Evolutionary conservation across 1,139 yeast genomes (phyloP).

Genomic region (Saccharomyces hybrid): DNA sequence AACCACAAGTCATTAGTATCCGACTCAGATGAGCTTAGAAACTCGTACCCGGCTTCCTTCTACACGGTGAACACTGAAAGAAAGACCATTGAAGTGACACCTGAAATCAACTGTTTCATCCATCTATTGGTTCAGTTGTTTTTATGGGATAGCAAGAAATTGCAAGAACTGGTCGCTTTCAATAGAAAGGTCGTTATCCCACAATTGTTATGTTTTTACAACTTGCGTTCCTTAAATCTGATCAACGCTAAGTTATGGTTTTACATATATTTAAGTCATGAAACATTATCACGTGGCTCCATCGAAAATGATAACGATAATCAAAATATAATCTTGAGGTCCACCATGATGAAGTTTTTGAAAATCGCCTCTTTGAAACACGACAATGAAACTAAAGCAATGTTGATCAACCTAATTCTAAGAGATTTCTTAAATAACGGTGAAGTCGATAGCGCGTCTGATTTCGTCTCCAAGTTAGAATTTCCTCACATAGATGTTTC

Average conservation of each 20-base stretch:
- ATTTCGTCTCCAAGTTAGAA: conserved; percentile 79
- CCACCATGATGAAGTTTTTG: conserved; percentile 62
- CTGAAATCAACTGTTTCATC: conserved; percentile 75
- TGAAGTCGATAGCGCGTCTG: conserved; percentile 81
- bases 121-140: conserved; percentile 73
- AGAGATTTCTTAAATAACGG: conserved; percentile 73
- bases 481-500: conserved; percentile 66
- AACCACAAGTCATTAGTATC: conserved; percentile 30
- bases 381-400: conserved; percentile 86
- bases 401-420: conserved; percentile 71
- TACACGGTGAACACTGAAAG: conserved; percentile 22
- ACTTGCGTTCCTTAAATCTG: conserved; percentile 78
- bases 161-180: conserved; percentile 44
- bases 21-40: conserved; percentile 28
- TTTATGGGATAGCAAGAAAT: conserved; percentile 55
- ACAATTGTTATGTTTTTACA: conserved; percentile 50
- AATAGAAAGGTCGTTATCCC: conserved; percentile 44
- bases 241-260: conserved; percentile 94
- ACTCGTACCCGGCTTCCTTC: conserved; percentile 28
- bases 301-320: conserved; percentile 17
- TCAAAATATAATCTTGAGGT: conserved; percentile 52
- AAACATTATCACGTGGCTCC: conserved; percentile 34
- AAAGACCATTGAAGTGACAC: conserved; percentile 39
- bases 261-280: conserved; percentile 74
- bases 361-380: conserved; percentile 89